Base-by-base conservation (phyloP, 2,329 filamentous ascomycete genomes). In the Scortechinia acanthostroma region DNA sequence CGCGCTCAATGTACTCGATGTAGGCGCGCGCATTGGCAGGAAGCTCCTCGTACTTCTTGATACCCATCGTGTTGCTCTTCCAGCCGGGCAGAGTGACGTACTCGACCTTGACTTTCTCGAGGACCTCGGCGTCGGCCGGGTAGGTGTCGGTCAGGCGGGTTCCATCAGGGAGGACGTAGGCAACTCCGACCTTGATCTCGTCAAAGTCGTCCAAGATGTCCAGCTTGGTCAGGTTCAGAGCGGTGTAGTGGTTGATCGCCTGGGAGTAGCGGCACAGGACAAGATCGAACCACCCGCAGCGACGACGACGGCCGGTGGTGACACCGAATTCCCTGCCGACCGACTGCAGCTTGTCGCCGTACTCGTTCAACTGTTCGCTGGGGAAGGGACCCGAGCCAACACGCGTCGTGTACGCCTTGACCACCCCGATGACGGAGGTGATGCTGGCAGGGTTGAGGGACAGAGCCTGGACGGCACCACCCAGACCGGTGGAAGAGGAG, bases 261-360 rank as follows among this genome's bases (percentile, higher is more conserved):
- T 76, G 74, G 57, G 74, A 79, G 68, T 80, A 79, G 55, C 77
- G 76, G 52, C 78, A 66, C 15, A 83, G 67, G n/a, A 83, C 77
- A 33, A 83, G 67, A 56, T 83, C 79, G 51, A 83, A 70, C 78
- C 78, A 83, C 44, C 79, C 79, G 52, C 79, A 83, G 49, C 79
- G 74, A 28, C 79, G 72, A 53, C 70, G 74, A 43, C 79, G 73
- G 44, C 79, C 79, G 4, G 79, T 83, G 2, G 73, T 77, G 37
- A 77, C 73, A 48, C 79, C 73, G 46, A 72, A 70, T 53, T 82
- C 77, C 46, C 68, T 68, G 42, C 77, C 77, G 23, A 76, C 60
- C 40, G 58, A 54, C 53, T 82, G 77, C 22, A 81, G 65, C 55
- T 71, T 76, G 25, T 79, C 73, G 50, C 77, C 77, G 21, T 65